Evolutionary conservation across 2,329 filamentous ascomycete species (phyloP).

Genomic region (Dactylellina cionopaga): DNA sequence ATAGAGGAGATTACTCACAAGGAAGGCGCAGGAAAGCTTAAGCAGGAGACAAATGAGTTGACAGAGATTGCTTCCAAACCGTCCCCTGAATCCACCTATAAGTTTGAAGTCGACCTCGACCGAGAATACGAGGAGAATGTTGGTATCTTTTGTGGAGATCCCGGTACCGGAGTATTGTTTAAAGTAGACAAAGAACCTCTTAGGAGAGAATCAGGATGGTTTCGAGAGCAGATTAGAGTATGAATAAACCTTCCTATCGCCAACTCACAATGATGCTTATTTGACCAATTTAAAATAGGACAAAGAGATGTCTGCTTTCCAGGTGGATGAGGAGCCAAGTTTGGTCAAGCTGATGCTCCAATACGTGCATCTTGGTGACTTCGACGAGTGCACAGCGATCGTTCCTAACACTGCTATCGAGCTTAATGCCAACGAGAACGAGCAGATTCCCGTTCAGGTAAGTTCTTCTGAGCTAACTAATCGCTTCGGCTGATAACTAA

Average conservation of each 20-base stretch:
- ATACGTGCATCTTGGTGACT: slow-evolving; percentile 26
- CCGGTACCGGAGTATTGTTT: not conserved
- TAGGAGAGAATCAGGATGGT: slow-evolving; percentile 8
- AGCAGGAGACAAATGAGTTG: not conserved
- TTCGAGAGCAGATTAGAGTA: slow-evolving; percentile 9
- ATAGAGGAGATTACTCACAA: not conserved
- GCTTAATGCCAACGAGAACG: not conserved
- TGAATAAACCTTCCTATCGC: not conserved
- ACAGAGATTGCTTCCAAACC: not conserved
- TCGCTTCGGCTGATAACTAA: no score
- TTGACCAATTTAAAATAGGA: not conserved
- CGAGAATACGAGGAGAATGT: slow-evolving; percentile 18
- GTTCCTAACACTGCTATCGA: not conserved
- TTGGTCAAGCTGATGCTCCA: slow-evolving; percentile 8
- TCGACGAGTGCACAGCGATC: not conserved
- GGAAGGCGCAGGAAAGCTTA: not conserved
- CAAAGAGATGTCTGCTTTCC: not conserved
- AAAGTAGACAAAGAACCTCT: not conserved
- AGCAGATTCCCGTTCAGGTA: not conserved
- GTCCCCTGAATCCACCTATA: not conserved
- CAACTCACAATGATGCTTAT: not conserved
- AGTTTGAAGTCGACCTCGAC: slow-evolving; percentile 18
- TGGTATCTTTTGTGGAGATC: slow-evolving; percentile 12
- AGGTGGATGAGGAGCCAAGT: not conserved
- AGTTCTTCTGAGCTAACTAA: no score